phyloP scores from a whole-genome alignment of 2,329 filamentous ascomycete genomes.

The Fusarium dlaminii region DNA sequence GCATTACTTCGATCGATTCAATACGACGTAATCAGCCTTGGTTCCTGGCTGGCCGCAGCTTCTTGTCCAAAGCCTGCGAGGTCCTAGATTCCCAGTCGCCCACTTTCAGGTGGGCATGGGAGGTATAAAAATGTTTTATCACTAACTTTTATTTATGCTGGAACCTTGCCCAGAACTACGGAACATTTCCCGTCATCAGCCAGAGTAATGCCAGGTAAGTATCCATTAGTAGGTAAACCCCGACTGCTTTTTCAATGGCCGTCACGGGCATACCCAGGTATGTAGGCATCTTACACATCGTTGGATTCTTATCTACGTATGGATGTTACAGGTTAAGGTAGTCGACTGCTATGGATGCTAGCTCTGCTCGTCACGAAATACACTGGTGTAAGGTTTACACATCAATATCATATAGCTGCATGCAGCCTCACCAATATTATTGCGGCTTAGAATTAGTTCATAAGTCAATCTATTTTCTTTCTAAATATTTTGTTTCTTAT shows the following conservation, averaged over 20 bases:
- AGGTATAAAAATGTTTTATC: not conserved
- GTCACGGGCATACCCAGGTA: not conserved
- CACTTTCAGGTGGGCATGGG: not conserved
- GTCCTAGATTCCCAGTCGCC: slow-evolving; percentile 5
- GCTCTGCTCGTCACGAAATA: not conserved
- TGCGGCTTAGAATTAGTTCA: not conserved
- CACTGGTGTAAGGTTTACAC: not conserved
- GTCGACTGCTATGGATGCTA: not conserved
- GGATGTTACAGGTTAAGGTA: not conserved
- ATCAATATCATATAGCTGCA: not conserved
- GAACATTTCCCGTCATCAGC: not conserved
- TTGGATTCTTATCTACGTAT: not conserved
- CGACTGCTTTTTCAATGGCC: not conserved
- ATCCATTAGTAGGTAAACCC: not conserved
- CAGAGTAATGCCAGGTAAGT: not conserved
- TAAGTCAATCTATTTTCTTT: slow-evolving; percentile 4
- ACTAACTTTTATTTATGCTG: not conserved
- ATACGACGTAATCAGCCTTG: slow-evolving; percentile 16
- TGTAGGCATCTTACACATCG: not conserved
- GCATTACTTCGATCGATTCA: slow-evolving; percentile 10
- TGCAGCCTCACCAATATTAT: not conserved
- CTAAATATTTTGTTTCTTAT: slow-evolving; percentile 58
- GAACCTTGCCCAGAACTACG: not conserved
- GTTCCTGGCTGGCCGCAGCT: slow-evolving; percentile 17
- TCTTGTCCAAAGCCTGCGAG: not conserved